Evolutionary conservation across 257 asterid genomes (phyloP).

Genomic region (Avicennia marina): DNA sequence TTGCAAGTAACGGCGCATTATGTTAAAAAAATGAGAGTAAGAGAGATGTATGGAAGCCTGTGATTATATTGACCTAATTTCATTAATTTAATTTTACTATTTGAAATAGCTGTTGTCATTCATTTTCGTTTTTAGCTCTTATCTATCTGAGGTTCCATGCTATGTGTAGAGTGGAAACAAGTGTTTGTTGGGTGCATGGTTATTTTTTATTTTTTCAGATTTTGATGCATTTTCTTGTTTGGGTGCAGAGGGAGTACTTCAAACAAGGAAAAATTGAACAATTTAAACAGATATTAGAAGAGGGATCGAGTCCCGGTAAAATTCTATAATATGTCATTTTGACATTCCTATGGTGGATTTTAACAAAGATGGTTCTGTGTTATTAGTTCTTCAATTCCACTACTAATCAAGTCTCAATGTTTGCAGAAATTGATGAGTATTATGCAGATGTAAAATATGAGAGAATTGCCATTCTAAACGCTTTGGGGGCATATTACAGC

Average conservation of each 20-base stretch:
- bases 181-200: no score
- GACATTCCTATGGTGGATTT: conserved; percentile 15
- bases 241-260: conserved; percentile 92
- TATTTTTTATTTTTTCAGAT: not conserved
- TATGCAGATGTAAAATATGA: conserved; percentile 96
- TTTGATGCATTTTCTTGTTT: conserved; percentile 16
- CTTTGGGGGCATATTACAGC: conserved; percentile 95
- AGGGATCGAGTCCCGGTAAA: conserved; percentile 97
- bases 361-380: conserved; percentile 7
- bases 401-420: conserved; percentile 17
- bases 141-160: no score
- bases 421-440: conserved; percentile 95
- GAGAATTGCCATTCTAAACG: conserved; percentile 95
- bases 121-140: no score
- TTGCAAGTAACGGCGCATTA: no score
- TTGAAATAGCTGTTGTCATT: no score
- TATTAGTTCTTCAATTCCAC: conserved; percentile 5
- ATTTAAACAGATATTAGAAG: conserved; percentile 92
- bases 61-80: no score
- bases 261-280: conserved; percentile 93
- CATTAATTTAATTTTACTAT: no score
- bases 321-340: not conserved
- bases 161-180: no score
- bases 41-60: no score
- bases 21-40: no score